Evolutionary conservation across 108 stramenopile species (phyloP).

Genomic region (Cyclotella cryptica): DNA sequence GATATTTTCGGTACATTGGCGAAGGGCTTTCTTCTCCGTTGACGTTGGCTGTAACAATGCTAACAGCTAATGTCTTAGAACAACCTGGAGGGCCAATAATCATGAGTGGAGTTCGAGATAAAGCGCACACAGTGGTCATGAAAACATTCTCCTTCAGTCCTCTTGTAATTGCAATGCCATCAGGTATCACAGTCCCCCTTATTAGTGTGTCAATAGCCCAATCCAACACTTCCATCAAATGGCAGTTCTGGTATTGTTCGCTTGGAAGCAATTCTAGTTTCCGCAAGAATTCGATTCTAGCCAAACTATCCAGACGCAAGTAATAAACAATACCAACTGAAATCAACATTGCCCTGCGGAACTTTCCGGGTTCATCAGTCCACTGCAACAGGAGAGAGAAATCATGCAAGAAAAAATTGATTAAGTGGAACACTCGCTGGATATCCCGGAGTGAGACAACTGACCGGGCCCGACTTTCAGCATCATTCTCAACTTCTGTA

Average conservation of each 20-base stretch:
- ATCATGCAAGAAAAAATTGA: conserved; percentile 36
- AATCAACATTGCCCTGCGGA: conserved; percentile 30
- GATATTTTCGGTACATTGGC: conserved; percentile 19
- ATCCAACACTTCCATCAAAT: conserved; percentile 22
- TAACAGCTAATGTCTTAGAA: conserved; percentile 40
- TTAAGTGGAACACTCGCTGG: conserved; percentile 36
- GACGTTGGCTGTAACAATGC: conserved; percentile 41
- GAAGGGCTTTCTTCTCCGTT: conserved; percentile 42
- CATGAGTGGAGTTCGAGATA: conserved; percentile 33
- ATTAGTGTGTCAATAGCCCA: conserved; percentile 26
- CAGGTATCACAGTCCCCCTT: conserved; percentile 25
- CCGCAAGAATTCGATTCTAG: conserved; percentile 15
- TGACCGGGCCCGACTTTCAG: conserved; percentile 20
- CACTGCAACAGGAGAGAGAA: background rate
- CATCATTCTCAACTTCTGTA: background rate
- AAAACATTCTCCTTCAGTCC: conserved; percentile 47
- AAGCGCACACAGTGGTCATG: conserved; percentile 33
- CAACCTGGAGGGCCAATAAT: conserved; percentile 28
- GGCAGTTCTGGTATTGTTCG: conserved; percentile 10
- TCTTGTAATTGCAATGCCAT: conserved; percentile 26
- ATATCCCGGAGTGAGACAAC: conserved; percentile 45
- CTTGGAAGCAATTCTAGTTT: conserved; percentile 22
- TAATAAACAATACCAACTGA: conserved; percentile 40
- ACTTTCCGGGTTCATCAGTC: background rate
- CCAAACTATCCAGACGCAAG: conserved; percentile 23